Evolutionary conservation across 2,329 filamentous ascomycete species (phyloP).

Genomic region (Fusarium vanettenii): DNA sequence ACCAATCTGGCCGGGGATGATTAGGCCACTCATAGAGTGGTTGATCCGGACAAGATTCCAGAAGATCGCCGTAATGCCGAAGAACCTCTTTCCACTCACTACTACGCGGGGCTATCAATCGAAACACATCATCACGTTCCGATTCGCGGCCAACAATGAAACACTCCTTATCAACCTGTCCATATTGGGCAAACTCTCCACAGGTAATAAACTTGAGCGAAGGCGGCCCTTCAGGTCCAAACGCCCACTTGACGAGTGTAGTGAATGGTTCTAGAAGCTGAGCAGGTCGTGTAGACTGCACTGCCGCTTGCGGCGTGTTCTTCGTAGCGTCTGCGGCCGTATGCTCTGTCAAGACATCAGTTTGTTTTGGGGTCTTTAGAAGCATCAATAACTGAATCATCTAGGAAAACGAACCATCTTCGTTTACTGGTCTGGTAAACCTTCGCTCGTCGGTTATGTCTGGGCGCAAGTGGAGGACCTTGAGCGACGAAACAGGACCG

Average conservation of each 20-base stretch:
- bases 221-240: not conserved
- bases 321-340: too few species aligned
- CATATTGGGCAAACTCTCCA: constrained; percentile 1
- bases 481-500: not conserved
- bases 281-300: not conserved
- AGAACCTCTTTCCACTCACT: not conserved
- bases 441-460: not conserved
- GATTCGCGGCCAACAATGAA: not conserved
- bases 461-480: constrained; percentile 4
- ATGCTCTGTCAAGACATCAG: not conserved
- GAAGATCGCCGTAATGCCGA: not conserved
- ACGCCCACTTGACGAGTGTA: constrained; percentile 6
- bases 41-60: not conserved
- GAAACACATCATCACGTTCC: not conserved
- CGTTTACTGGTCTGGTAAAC: not conserved
- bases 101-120: not conserved
- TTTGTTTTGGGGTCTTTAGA: not conserved
- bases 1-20: not conserved
- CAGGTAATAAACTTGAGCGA: constrained; percentile 1
- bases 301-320: not conserved
- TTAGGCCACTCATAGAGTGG: not conserved
- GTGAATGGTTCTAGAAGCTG: not conserved
- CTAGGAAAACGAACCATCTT: not conserved
- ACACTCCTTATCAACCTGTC: not conserved
- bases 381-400: not conserved